These are phyloP conservation scores for Lentinula edodes DNA, from an alignment of 768 basidiomycete species.

Conservation along the genomic window DNA sequence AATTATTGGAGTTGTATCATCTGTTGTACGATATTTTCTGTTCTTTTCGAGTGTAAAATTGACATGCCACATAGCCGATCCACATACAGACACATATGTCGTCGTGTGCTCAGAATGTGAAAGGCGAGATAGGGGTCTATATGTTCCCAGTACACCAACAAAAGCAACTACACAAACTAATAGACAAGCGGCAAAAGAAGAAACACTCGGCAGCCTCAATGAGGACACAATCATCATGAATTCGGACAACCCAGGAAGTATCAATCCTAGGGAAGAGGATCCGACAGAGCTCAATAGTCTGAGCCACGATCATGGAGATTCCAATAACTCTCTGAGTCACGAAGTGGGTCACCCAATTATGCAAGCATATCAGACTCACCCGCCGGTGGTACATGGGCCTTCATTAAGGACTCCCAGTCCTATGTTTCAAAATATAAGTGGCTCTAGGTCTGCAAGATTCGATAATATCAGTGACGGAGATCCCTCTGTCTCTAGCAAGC, in stretches of 20 bases:
- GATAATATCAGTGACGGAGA: too few relatives aligned
- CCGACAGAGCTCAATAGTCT: not conserved
- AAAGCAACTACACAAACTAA: not conserved
- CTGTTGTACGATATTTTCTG: not conserved
- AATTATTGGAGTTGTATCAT: not conserved
- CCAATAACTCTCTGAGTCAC: too few relatives aligned
- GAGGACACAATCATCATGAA: too few relatives aligned
- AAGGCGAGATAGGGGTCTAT: not conserved
- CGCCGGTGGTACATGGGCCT: too few relatives aligned
- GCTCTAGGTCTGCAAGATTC: too few relatives aligned
- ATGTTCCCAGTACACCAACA: not conserved
- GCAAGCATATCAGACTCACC: not conserved
- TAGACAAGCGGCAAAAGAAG: not conserved
- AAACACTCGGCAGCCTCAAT: not conserved
- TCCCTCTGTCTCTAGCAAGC: too few relatives aligned
- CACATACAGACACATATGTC: conserved; percentile 16
- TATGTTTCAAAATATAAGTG: not conserved
- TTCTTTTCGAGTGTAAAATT: not conserved
- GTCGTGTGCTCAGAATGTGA: conserved; percentile 9
- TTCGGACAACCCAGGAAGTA: too few relatives aligned
- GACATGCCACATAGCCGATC: not conserved
- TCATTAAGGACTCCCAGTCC: not conserved
- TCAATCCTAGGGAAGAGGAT: not conserved
- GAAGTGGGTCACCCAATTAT: not conserved
- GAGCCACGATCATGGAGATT: too few relatives aligned